phyloP scores from a whole-genome alignment of 306 rosid species.

The Quercus aquifolioides region DNA sequence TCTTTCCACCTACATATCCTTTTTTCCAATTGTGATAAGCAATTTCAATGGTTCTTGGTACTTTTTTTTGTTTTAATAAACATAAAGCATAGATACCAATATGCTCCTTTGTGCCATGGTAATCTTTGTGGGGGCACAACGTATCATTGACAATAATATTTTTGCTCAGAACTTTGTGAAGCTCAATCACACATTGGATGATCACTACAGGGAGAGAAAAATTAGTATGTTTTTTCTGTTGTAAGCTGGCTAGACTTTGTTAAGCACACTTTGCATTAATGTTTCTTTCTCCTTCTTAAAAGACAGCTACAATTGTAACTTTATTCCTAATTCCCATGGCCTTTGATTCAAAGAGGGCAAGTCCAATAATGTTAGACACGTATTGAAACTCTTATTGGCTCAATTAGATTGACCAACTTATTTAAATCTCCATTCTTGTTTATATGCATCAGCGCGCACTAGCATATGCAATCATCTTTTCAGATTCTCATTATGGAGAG shows the following conservation, averaged over 20 bases:
- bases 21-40: constrained; percentile 11
- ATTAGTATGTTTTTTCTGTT: too few relatives aligned
- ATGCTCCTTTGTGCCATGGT: constrained; percentile 14
- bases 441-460: background rate
- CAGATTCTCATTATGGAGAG: background rate
- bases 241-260: background rate
- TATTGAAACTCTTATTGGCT: background rate
- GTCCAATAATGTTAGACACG: background rate
- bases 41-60: constrained; percentile 24
- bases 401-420: background rate
- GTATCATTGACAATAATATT: background rate
- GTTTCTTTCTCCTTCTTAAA: background rate
- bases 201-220: background rate
- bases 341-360: background rate
- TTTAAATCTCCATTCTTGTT: too few relatives aligned
- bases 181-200: background rate
- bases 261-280: background rate
- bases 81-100: constrained; percentile 19
- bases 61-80: constrained; percentile 10
- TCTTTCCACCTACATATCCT: background rate
- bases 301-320: background rate
- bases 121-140: constrained; percentile 4
- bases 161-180: background rate
- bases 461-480: background rate
- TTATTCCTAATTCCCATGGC: background rate